These are phyloP conservation scores for Allomyces macrogynus DNA, from an alignment of 192 early-diverging fungal genomes.

Conservation along the genomic window DNA sequence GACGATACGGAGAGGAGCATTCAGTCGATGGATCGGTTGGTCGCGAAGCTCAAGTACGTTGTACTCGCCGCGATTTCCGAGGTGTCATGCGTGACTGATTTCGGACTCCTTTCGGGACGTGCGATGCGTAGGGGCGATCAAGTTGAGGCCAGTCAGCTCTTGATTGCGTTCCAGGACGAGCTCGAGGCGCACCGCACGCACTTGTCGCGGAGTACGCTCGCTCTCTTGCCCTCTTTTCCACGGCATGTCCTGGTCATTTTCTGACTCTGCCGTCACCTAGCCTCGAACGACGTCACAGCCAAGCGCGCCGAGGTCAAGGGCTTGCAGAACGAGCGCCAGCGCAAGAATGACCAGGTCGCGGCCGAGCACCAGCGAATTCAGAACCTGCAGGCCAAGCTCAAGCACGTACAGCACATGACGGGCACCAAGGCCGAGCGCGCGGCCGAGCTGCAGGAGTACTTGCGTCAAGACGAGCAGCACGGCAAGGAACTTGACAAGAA, in stretches of 20 bases:
- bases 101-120: too few species aligned
- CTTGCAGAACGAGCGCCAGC: slow-evolving; percentile 22
- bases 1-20: slow-evolving; percentile 30
- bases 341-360: slow-evolving; percentile 17
- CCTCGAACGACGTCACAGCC: slow-evolving; percentile 26
- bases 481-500: slow-evolving; percentile 29
- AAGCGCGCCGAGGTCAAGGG: slow-evolving; percentile 18
- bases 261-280: slow-evolving; percentile 7
- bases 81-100: background rate
- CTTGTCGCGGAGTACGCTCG: slow-evolving; percentile 21
- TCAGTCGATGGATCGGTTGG: slow-evolving; percentile 17
- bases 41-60: slow-evolving; percentile 22
- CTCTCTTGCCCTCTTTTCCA: background rate
- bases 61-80: background rate
- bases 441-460: slow-evolving; percentile 23
- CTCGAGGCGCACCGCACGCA: slow-evolving; percentile 28
- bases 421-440: background rate
- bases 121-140: slow-evolving; percentile 15
- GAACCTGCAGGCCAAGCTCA: background rate
- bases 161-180: slow-evolving; percentile 30
- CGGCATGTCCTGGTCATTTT: background rate
- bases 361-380: background rate
- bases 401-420: background rate
- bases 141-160: slow-evolving; percentile 8
- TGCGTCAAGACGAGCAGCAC: slow-evolving; percentile 21